phyloP scores from a whole-genome alignment of 495 filamentous ascomycete genomes.

The Penicillium cataractarum region DNA sequence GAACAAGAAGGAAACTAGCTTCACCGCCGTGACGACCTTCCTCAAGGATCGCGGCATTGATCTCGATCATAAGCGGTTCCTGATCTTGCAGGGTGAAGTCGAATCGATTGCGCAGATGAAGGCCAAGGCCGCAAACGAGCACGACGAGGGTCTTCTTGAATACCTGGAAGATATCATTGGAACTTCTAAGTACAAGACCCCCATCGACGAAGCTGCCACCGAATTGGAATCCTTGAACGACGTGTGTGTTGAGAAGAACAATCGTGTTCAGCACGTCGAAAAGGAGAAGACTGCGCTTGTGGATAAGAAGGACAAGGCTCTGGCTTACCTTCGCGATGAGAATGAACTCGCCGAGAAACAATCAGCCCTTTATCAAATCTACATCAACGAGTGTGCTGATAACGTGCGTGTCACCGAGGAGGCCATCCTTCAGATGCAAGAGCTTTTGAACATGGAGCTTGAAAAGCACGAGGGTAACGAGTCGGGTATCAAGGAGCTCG shows the following conservation, averaged over 20 bases:
- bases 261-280: constrained; percentile 94
- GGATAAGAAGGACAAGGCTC: constrained; percentile 93
- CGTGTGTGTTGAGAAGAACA: constrained; percentile 90
- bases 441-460: constrained; percentile 81
- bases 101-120: constrained; percentile 99
- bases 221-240: constrained; percentile 93
- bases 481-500: constrained; percentile 84
- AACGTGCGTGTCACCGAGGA: constrained; percentile 90
- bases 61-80: constrained; percentile 95
- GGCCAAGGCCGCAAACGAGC: constrained; percentile 88
- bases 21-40: constrained; percentile 86
- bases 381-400: constrained; percentile 81
- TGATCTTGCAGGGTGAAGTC: constrained; percentile 96
- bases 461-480: constrained; percentile 92
- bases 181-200: constrained; percentile 95
- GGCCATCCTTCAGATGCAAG: constrained; percentile 86
- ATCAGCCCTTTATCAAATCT: constrained; percentile 87
- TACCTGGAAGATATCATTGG: constrained; percentile 99
- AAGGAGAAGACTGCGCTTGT: constrained; percentile 92
- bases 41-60: constrained; percentile 88
- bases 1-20: constrained; percentile 83
- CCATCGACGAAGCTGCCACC: constrained; percentile 89
- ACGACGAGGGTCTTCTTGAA: constrained; percentile 93
- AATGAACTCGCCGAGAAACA: constrained; percentile 91
- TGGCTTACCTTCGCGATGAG: constrained; percentile 86